Evolutionary conservation across 306 rosid genomes (phyloP), one percentile per base, ranked within the genome.

Genomic region (Cucurbita argyrosperma): DNA sequence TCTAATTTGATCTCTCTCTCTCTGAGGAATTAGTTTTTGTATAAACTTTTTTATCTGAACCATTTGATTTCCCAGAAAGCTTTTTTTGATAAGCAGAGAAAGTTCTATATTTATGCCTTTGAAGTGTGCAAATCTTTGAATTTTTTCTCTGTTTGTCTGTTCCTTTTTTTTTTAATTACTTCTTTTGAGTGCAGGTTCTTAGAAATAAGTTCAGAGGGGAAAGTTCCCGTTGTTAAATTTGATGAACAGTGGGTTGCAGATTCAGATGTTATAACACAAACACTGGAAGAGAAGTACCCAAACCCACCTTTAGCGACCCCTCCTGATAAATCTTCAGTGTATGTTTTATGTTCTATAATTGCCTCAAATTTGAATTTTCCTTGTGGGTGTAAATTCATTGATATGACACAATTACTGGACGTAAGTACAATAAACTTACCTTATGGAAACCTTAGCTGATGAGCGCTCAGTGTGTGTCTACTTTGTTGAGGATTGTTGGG

Each of bases 181-280:
- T 60, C 18, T 30, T 13, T 30, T 64, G 67, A 57, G 67, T 76
- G 46, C 75, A 94, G 97, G 99, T 89, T 94, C 77, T 85, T 90
- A 71, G 80, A 84, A 75, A 84, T 91, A 74, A 90, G 81, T 76
- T 49, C 92, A 5, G 88, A 84, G 49, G 96, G 99, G 54, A 94
- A 83, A 82, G 99, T 94, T 83, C 99, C 97, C 45, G 91, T 86
- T 53, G 62, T 89, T 63, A 88, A 88, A 62, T 72, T 94, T 10
- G 87, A 88, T 80, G 97, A 89, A 78, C 85, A 91, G 81, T 94
- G 99, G 99, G 64, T 90, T 71, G 68, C 96, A 10, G 99, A 94
- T 84, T 94, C 99, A 23, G 97, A 94, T 88, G 76, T 88, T 65
- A 91, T 94, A 65, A 77, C 95, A 8, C 90, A 91, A 80, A 65